Evolutionary conservation across 139 green algal species (phyloP).

Genomic region (Edaphochlamys debaryana): DNA sequence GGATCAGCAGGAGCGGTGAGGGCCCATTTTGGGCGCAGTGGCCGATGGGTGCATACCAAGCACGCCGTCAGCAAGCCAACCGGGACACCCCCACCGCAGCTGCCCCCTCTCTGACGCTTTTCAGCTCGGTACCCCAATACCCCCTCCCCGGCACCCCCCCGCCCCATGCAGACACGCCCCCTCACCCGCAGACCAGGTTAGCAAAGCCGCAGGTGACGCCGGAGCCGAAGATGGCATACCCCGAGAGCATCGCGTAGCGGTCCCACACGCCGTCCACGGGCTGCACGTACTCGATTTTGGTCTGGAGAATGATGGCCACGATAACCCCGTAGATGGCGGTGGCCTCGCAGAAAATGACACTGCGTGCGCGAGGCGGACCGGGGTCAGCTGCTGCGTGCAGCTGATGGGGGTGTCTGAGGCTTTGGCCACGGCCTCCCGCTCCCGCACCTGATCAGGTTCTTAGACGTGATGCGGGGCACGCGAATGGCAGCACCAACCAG

Average conservation of each 20-base stretch:
- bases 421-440: too few species aligned
- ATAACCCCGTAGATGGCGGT: slow-evolving; percentile 99
- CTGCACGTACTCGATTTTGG: slow-evolving; percentile 86
- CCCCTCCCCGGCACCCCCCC: neutral
- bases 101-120: too few species aligned
- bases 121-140: too few species aligned
- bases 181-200: slow-evolving; percentile 96
- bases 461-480: slow-evolving; percentile 96
- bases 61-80: too few species aligned
- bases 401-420: too few species aligned
- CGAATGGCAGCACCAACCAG: slow-evolving; percentile 95
- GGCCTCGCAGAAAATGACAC: slow-evolving; percentile 99
- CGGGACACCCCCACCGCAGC: too few species aligned
- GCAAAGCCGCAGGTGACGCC: slow-evolving; percentile 93
- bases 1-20: too few species aligned
- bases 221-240: slow-evolving; percentile 95
- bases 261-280: slow-evolving; percentile 45
- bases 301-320: slow-evolving; percentile 98
- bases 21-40: too few species aligned
- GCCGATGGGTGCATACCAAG: too few species aligned
- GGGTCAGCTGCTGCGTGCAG: neutral
- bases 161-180: neutral
- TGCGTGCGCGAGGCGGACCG: slow-evolving; percentile 46
- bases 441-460: slow-evolving; percentile 98
- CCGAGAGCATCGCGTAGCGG: slow-evolving; percentile 75